phyloP scores from a whole-genome alignment of 176 grass and related monocot species.

The Oryza glumipatula region DNA sequence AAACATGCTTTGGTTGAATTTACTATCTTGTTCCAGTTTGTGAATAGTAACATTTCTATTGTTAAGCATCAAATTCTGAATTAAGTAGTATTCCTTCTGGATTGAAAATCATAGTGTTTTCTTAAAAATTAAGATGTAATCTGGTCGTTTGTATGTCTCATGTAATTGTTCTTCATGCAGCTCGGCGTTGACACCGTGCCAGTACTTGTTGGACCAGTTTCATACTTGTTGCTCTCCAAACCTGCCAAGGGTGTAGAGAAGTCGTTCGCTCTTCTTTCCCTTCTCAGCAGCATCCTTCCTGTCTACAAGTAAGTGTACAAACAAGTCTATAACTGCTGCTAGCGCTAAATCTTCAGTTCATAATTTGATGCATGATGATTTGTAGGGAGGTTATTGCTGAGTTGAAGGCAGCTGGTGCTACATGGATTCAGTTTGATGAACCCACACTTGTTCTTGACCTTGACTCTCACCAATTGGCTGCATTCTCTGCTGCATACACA shows the following conservation, averaged over 20 bases:
- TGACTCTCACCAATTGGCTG: slow-evolving; percentile 68
- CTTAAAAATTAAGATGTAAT: not conserved
- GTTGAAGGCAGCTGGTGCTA: slow-evolving; percentile 83
- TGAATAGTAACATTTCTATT: slow-evolving; percentile 4
- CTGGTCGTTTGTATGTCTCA: slow-evolving; percentile 5
- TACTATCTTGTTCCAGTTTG: not conserved
- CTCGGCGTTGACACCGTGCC: slow-evolving; percentile 83
- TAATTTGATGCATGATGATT: slow-evolving; percentile 32
- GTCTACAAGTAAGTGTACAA: slow-evolving; percentile 83
- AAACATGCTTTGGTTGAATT: not conserved
- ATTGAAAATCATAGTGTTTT: not conserved
- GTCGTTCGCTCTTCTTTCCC: slow-evolving; percentile 83
- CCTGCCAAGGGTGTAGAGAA: slow-evolving; percentile 89
- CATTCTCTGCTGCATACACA: slow-evolving; percentile 76
- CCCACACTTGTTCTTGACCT: slow-evolving; percentile 88
- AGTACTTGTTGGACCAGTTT: slow-evolving; percentile 86
- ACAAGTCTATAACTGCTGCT: not conserved
- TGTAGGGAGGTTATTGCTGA: slow-evolving; percentile 86
- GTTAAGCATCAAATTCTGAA: not conserved
- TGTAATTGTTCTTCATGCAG: slow-evolving; percentile 45
- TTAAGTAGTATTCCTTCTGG: not conserved
- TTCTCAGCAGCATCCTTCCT: slow-evolving; percentile 77
- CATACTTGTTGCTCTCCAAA: slow-evolving; percentile 94
- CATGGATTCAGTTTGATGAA: slow-evolving; percentile 97
- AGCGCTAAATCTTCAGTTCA: slow-evolving; percentile 17